Base-by-base conservation (phyloP, 768 basidiomycete species). In the Suillus subluteus region DNA sequence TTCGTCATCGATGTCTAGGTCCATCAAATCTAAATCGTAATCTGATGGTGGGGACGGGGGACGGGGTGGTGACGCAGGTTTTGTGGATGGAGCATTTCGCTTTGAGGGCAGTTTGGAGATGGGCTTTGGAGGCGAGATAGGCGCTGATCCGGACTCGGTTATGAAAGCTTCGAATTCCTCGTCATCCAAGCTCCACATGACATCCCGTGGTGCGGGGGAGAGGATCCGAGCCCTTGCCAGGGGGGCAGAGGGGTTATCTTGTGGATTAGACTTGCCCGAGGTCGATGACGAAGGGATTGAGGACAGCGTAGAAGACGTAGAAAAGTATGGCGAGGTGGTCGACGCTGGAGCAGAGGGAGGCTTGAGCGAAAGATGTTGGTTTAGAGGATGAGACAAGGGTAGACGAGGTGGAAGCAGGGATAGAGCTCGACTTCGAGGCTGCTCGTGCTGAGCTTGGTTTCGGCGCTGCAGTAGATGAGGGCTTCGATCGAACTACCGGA, bases 1-100 rank as follows among this genome's bases (percentile, higher is more conserved):
- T 15, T 70, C 76, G 6, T 79, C 82, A 58, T 81, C 77, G 54
- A 82, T 70, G 15, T 75, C 75, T 71, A 79, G 70, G 41, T 76
- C 76, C 50, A 78, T 73, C 35, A 76, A 71, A 38, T 81, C 79
- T 65, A 79, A 77, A 58, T 78, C 79, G 65, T 69, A 78, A 41
- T 75, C 74, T 23, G 75, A 61, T 1, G 69, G 61, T 76, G 76
- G 15, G 70, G 69, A 58, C 71, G 74, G 58, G 21, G 43, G n/a
- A 18, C 40, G 32, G 67, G 74, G 21, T 15, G 46, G 61, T 38
- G 48, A 66, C 54, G 46, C n/a, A 13, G 43, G 62, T 58, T 62
- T 67, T 26, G 61, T 32, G 38, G 66, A 37, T 35, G 48, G 52
- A 43, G 7, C 30, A 13, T 43, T 30, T 61, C 41, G 58, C 54